Evolutionary conservation across 768 basidiomycete genomes (phyloP).

Genomic region (Lactarius tabidus): DNA sequence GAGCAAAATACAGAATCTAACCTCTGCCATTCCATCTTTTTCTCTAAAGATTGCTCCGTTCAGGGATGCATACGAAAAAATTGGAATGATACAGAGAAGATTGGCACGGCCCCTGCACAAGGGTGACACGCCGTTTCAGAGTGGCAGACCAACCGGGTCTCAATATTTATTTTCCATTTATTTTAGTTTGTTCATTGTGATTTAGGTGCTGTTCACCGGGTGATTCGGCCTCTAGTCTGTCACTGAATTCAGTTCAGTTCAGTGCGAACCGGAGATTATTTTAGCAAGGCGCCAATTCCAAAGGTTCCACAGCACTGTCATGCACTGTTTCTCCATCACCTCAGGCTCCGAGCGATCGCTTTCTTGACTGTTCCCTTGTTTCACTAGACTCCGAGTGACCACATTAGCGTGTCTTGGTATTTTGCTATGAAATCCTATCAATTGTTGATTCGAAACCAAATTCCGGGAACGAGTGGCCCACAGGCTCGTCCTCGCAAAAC

Average conservation of each 20-base stretch:
- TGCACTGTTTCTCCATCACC: neutral
- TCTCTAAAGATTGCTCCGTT: conserved; percentile 43
- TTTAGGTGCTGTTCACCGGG: neutral
- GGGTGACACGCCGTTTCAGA: conserved; percentile 99
- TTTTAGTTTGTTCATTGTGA: neutral
- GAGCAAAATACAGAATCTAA: conserved; percentile 7
- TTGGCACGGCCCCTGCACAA: conserved; percentile 99
- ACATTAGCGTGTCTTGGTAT: too few species aligned
- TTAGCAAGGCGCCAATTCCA: neutral
- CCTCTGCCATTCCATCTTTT: too few species aligned
- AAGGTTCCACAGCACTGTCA: neutral
- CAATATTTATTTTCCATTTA: conserved; percentile 36
- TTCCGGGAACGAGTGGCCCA: neutral
- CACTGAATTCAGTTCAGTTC: too few species aligned
- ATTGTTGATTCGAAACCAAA: neutral
- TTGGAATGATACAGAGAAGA: conserved; percentile 99
- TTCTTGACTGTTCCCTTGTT: neutral
- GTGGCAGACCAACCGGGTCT: conserved; percentile 61
- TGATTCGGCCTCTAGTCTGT: too few species aligned
- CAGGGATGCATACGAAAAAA: conserved; percentile 96
- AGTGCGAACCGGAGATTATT: neutral
- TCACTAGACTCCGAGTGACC: neutral
- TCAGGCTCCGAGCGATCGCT: neutral
- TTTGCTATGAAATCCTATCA: neutral
- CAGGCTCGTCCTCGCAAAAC: neutral